These are phyloP conservation scores for Trapa bicornis DNA, from an alignment of 345 rosid species.

Conservation along the genomic window DNA sequence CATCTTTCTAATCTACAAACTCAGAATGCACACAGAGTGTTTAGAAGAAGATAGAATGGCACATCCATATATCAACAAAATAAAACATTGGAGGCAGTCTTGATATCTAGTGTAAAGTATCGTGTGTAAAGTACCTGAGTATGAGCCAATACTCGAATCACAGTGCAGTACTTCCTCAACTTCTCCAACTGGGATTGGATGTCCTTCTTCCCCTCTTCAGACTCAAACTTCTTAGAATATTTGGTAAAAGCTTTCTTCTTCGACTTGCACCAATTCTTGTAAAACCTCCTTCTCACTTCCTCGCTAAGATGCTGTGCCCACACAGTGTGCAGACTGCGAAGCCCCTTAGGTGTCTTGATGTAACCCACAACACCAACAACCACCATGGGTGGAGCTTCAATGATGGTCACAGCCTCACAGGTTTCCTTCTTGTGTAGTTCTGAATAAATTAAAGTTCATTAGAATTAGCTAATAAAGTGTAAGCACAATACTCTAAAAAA, in stretches of 20 bases:
- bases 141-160: conserved; percentile 78
- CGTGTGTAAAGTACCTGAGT: conserved; percentile 34
- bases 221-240: conserved; percentile 48
- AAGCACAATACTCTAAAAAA: not conserved
- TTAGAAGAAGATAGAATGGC: not conserved
- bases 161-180: conserved; percentile 69
- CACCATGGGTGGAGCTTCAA: conserved; percentile 86
- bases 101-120: no score
- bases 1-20: conserved; percentile 59
- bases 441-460: not conserved
- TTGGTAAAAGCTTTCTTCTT: conserved; percentile 82
- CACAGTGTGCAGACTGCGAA: conserved; percentile 56
- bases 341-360: conserved; percentile 69
- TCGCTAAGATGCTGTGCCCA: conserved; percentile 92
- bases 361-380: conserved; percentile 89
- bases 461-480: not conserved
- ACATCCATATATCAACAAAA: not conserved
- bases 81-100: not conserved
- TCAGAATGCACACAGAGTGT: not conserved
- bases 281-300: conserved; percentile 75
- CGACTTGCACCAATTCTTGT: conserved; percentile 82
- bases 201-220: conserved; percentile 69
- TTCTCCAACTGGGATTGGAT: conserved; percentile 61
- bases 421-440: conserved; percentile 97
- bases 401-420: conserved; percentile 71